These are phyloP conservation scores for Cercospora sp. DNA, from an alignment of 2,329 filamentous ascomycete genomes.

Conservation along the genomic window DNA sequence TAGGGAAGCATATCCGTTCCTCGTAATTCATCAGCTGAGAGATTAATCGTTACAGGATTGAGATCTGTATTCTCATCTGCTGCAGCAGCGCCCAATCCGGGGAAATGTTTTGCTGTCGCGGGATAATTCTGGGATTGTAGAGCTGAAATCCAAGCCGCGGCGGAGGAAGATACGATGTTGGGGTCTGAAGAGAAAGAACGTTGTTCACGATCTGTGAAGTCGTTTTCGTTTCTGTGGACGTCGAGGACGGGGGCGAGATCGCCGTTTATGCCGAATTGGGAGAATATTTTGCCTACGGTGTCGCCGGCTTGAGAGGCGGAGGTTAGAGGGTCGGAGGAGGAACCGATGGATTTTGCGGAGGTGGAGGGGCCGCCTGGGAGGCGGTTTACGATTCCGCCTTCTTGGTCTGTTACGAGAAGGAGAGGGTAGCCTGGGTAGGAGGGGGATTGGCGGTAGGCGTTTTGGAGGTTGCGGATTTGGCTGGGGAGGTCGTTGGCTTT, in stretches of 20 bases:
- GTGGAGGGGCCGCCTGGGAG: slow-evolving; percentile 20
- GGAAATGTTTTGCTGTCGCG: slow-evolving; percentile 28
- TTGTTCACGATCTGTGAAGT: slow-evolving; percentile 22
- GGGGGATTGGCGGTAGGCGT: slow-evolving; percentile 16
- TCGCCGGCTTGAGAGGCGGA: slow-evolving; percentile 13
- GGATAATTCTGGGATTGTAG: slow-evolving; percentile 16
- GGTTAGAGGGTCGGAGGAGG: slow-evolving; percentile 9
- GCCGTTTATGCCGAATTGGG: slow-evolving; percentile 19
- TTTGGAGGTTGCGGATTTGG: slow-evolving; percentile 19
- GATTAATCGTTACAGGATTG: slow-evolving; percentile 17
- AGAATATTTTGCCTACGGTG: slow-evolving; percentile 15
- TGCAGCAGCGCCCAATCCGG: slow-evolving; percentile 19
- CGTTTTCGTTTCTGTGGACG: slow-evolving; percentile 16
- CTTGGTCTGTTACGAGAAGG: slow-evolving; percentile 24
- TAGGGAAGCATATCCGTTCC: slow-evolving; percentile 21
- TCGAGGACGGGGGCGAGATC: slow-evolving; percentile 25
- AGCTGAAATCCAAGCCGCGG: slow-evolving; percentile 18
- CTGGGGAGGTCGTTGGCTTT: slow-evolving; percentile 10
- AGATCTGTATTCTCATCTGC: slow-evolving; percentile 21
- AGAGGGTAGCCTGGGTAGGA: slow-evolving; percentile 20
- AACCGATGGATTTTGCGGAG: slow-evolving; percentile 20
- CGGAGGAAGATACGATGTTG: slow-evolving; percentile 8
- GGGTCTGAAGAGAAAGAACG: slow-evolving; percentile 22
- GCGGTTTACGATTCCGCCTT: slow-evolving; percentile 23
- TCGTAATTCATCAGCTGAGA: slow-evolving; percentile 15